Evolutionary conservation across 1,284 basidiomycete species (phyloP).

Genomic region (Leccinum huronense): DNA sequence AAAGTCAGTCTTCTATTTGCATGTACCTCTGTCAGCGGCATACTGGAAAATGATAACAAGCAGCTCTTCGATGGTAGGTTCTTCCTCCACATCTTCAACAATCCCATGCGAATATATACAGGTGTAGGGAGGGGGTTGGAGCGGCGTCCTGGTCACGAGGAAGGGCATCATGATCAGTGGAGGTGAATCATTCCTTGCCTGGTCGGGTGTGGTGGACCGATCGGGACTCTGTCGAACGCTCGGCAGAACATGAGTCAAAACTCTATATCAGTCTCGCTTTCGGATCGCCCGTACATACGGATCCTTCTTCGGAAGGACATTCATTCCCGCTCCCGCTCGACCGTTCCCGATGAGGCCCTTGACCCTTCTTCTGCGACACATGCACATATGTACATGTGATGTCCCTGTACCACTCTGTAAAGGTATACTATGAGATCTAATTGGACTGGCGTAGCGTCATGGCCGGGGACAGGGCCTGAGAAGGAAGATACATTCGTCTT

Average conservation of each 20-base stretch:
- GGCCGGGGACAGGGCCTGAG: conserved; percentile 14
- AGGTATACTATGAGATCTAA: conserved; percentile 20
- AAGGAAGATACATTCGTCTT: conserved; percentile 5
- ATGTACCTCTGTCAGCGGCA: too few relatives aligned
- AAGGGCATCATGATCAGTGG: too few relatives aligned
- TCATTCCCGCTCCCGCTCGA: conserved; percentile 29
- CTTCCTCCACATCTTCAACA: too few relatives aligned
- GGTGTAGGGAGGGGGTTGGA: too few relatives aligned
- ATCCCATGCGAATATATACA: too few relatives aligned
- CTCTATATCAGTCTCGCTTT: conserved; percentile 19
- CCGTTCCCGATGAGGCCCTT: conserved; percentile 33
- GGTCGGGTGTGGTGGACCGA: too few relatives aligned
- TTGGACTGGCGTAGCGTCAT: conserved; percentile 25
- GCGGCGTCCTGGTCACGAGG: too few relatives aligned
- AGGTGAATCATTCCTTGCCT: too few relatives aligned
- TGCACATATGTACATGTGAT: conserved; percentile 31
- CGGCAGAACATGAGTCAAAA: neutral
- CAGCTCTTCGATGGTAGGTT: too few relatives aligned
- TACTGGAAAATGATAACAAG: too few relatives aligned
- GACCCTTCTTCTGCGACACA: conserved; percentile 31
- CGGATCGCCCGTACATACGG: conserved; percentile 25
- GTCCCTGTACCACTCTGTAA: conserved; percentile 34
- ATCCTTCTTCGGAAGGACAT: conserved; percentile 22
- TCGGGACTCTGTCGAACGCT: neutral
- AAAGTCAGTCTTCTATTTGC: too few relatives aligned